phyloP scores from a whole-genome alignment of 2,329 filamentous ascomycete genomes.

The Basipetospora chlamydospora region DNA sequence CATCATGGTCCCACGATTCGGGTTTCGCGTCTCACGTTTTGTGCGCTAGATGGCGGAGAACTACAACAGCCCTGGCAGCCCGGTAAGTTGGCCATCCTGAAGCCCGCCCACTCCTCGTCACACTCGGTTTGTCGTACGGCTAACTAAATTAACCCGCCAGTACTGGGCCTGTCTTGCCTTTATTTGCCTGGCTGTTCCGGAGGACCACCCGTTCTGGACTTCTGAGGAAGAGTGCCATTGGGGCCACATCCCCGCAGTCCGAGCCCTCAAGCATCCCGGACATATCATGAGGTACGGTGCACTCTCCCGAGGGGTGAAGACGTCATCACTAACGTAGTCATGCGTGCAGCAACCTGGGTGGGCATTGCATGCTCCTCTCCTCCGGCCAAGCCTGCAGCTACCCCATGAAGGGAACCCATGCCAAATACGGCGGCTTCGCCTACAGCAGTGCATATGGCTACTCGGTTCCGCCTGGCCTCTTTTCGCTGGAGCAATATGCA shows the following conservation, averaged over 20 bases:
- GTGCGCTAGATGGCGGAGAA: slow-evolving; percentile 53
- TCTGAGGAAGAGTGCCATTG: slow-evolving; percentile 48
- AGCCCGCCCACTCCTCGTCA: background rate
- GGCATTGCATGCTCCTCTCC: slow-evolving; percentile 60
- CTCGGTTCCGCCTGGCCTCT: slow-evolving; percentile 60
- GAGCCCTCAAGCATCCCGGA: slow-evolving; percentile 50
- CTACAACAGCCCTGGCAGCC: slow-evolving; percentile 63
- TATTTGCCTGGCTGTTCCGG: slow-evolving; percentile 55
- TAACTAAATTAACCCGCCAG: slow-evolving; percentile 18
- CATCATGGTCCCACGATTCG: background rate
- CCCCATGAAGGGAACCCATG: slow-evolving; percentile 66
- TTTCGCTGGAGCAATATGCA: slow-evolving; percentile 63
- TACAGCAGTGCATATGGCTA: slow-evolving; percentile 67
- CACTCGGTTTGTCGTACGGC: background rate
- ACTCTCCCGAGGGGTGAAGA: too few relatives aligned
- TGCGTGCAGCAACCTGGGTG: slow-evolving; percentile 45
- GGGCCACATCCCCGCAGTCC: slow-evolving; percentile 40
- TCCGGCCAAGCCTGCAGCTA: slow-evolving; percentile 73
- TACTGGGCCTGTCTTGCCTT: slow-evolving; percentile 75
- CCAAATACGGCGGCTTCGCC: slow-evolving; percentile 68
- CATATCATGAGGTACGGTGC: slow-evolving; percentile 46
- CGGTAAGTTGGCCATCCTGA: slow-evolving; percentile 30
- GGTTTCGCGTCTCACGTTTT: background rate
- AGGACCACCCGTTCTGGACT: slow-evolving; percentile 61
- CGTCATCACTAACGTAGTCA: too few relatives aligned